These are phyloP conservation scores for Myriosclerotinia duriaeana DNA, from an alignment of 2,329 filamentous ascomycete genomes.

Conservation along the genomic window DNA sequence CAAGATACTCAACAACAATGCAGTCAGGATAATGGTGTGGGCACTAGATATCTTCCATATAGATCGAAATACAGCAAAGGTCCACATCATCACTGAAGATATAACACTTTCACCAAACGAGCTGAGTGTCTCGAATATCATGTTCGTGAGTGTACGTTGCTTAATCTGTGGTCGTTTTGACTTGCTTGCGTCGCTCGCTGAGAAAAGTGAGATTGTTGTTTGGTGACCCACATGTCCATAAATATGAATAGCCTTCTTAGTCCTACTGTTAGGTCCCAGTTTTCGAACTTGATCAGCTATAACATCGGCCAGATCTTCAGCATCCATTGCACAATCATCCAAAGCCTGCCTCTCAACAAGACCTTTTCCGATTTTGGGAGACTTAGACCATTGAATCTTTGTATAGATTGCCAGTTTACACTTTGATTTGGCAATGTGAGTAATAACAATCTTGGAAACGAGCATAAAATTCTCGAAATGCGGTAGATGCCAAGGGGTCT, in stretches of 20 bases:
- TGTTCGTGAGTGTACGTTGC: conserved; percentile 60
- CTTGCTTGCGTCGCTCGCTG: conserved; percentile 45
- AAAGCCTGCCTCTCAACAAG: conserved; percentile 70
- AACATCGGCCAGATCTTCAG: conserved; percentile 71
- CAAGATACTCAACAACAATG: conserved; percentile 67
- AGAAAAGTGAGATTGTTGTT: conserved; percentile 61
- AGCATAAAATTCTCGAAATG: conserved; percentile 76
- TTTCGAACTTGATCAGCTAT: conserved; percentile 75
- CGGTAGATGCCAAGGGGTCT: conserved; percentile 70
- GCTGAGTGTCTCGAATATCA: conserved; percentile 70
- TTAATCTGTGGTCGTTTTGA: conserved; percentile 59
- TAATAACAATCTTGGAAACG: conserved; percentile 89
- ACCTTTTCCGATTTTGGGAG: conserved; percentile 58
- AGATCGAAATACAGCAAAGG: conserved; percentile 64
- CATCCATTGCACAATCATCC: conserved; percentile 70
- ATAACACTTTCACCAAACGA: conserved; percentile 74
- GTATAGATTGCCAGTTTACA: conserved; percentile 89
- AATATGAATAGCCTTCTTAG: conserved; percentile 74
- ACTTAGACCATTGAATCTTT: conserved; percentile 80
- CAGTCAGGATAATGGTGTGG: conserved; percentile 68
- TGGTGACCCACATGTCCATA: conserved; percentile 74
- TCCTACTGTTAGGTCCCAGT: conserved; percentile 70
- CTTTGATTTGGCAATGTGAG: conserved; percentile 85
- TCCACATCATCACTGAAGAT: conserved; percentile 75
- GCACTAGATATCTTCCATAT: conserved; percentile 68